Evolutionary conservation across 2,329 filamentous ascomycete species (phyloP), one percentile per base, ranked within the genome.

Genomic region (Hymenoscyphus albidus): DNA sequence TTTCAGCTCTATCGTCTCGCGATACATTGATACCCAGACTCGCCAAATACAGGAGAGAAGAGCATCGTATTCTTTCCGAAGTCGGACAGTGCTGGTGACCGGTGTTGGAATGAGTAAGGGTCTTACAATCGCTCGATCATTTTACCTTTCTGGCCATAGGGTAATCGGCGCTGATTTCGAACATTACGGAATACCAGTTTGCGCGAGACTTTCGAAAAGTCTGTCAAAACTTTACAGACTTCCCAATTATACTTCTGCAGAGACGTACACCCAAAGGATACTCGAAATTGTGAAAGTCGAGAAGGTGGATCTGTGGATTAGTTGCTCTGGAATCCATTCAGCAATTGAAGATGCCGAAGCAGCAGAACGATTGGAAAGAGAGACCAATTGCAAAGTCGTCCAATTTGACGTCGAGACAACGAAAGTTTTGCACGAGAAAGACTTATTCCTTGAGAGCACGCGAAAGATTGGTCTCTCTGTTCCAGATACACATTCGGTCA

Each of bases 91-190:
- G 48, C 81, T 93, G 14, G 83, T 93, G 54, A 92, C 90, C 0
- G 90, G 90, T 1, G 81, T 92, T 2, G 85, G 86, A 57, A 93
- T 91, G 83, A 81, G 85, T 55, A 90, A 92, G 73, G 90, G 89
- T 3, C 80, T 93, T 2, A 78, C 80, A 0, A 77, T 93, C 9
- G 88, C 89, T 4, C 83, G 90, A 40, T 75, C 84, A 3, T 89
- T 92, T 74, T 81, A 88, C 69, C 76, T 82, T 31, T 80, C 82
- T 0, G 88, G 88, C 2, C 88, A 92, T 74, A 81, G 81, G n/a
- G 88, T 93, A 48, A 82, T 93, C 51, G 90, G 88, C 4, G 89
- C 88, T 12, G 89, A 92, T 71, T 85, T 88, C 61, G 81, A 85
- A 58, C 75, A 79, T 1, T 64, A 75, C 22, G 74, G 77, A n/a